phyloP scores from a whole-genome alignment of 2,329 filamentous ascomycete species.

The Talaromyces sp. region DNA sequence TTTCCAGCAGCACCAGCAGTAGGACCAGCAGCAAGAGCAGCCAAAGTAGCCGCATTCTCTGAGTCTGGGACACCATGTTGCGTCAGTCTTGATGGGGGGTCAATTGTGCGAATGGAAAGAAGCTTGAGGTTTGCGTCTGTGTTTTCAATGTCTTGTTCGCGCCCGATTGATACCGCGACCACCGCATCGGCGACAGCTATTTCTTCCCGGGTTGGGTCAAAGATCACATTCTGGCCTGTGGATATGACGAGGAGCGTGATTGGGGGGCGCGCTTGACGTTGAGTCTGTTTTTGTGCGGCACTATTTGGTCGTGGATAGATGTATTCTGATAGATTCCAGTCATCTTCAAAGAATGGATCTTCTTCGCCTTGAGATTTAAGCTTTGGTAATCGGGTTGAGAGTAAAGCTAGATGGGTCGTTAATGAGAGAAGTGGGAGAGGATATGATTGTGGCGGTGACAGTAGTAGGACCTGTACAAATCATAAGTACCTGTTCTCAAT shows the following conservation, averaged over 20 bases:
- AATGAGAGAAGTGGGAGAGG: slow-evolving; percentile 88
- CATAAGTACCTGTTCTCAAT: neutral
- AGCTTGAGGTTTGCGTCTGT: slow-evolving; percentile 49
- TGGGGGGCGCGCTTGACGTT: slow-evolving; percentile 60
- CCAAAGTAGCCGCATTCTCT: slow-evolving; percentile 55
- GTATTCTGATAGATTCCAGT: slow-evolving; percentile 81
- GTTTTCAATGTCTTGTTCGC: slow-evolving; percentile 20
- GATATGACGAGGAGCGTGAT: slow-evolving; percentile 87
- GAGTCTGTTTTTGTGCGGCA: slow-evolving; percentile 13
- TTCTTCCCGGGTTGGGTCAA: slow-evolving; percentile 88
- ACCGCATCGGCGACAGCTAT: slow-evolving; percentile 88
- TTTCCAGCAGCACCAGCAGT: slow-evolving; percentile 42
- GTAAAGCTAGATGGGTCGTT: slow-evolving; percentile 87
- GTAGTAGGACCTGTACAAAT: slow-evolving; percentile 70
- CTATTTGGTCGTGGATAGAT: slow-evolving; percentile 61
- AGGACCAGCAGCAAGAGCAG: slow-evolving; percentile 35
- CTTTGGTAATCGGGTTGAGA: slow-evolving; percentile 78
- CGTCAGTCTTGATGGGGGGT: slow-evolving; percentile 70
- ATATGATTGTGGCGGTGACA: slow-evolving; percentile 90
- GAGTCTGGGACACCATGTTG: slow-evolving; percentile 66
- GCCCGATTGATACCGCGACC: slow-evolving; percentile 74
- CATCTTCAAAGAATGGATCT: slow-evolving; percentile 95
- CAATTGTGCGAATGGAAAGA: slow-evolving; percentile 68
- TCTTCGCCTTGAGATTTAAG: slow-evolving; percentile 89
- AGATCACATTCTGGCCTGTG: slow-evolving; percentile 83